These are phyloP conservation scores for Talaromyces verruculosus DNA, from an alignment of 2,329 filamentous ascomycete species.

Conservation along the genomic window DNA sequence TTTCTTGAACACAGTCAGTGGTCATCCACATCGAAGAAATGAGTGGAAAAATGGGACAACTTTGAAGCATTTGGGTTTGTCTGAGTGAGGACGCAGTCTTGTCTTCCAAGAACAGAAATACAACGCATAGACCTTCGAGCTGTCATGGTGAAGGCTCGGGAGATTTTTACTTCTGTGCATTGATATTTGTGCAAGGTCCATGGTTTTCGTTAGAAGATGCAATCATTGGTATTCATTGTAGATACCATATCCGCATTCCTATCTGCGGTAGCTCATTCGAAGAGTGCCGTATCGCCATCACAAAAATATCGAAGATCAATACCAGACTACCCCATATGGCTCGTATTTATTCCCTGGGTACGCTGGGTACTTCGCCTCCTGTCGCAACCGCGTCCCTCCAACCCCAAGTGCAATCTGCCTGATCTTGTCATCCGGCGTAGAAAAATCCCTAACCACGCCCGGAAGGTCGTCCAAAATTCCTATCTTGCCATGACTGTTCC, in stretches of 20 bases:
- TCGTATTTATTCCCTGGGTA: neutral
- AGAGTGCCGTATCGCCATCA: neutral
- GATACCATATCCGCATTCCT: neutral
- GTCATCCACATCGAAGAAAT: too few species aligned
- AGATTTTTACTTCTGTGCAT: too few species aligned
- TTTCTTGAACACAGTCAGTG: too few species aligned
- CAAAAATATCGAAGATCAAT: neutral
- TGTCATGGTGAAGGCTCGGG: too few species aligned
- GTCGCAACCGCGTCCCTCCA: slow-evolving; percentile 6
- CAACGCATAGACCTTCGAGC: too few species aligned
- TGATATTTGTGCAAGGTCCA: too few species aligned
- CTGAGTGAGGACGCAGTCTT: too few species aligned
- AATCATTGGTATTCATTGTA: too few species aligned
- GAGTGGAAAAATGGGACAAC: too few species aligned
- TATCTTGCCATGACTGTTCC: neutral
- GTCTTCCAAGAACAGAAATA: too few species aligned
- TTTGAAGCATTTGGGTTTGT: too few species aligned
- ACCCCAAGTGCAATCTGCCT: slow-evolving; percentile 13
- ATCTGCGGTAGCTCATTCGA: neutral
- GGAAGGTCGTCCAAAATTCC: neutral
- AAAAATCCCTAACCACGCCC: neutral
- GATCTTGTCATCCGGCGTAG: slow-evolving; percentile 2
- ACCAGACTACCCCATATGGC: neutral
- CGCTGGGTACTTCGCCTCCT: neutral
- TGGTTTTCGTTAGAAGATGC: too few species aligned